phyloP scores from a whole-genome alignment of 805 yeast species.

The Kuraishia ogatae region DNA sequence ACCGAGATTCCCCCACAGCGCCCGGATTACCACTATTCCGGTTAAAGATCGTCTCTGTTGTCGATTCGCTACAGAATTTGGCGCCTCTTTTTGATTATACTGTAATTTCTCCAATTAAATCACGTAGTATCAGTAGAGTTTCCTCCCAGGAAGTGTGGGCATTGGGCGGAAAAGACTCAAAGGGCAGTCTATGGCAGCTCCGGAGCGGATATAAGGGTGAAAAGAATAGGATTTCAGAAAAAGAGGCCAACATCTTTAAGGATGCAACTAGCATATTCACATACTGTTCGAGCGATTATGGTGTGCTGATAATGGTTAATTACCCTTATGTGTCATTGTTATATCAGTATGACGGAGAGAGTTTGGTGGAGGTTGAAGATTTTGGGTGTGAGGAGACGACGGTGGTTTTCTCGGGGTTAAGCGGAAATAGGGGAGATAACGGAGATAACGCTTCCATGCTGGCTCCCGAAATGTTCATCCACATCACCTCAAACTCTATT shows the following conservation, averaged over 20 bases:
- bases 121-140: conserved; percentile 11
- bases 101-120: conserved; percentile 9
- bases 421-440: not conserved
- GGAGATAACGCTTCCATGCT: no score
- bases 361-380: not conserved
- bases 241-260: not conserved
- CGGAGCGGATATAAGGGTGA: conserved; percentile 15
- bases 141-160: conserved; percentile 22
- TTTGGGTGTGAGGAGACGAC: not conserved
- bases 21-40: not conserved
- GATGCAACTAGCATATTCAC: not conserved
- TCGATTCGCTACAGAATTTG: conserved; percentile 8
- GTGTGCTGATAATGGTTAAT: not conserved
- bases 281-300: not conserved
- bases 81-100: conserved; percentile 18
- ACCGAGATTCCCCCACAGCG: not conserved
- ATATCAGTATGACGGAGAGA: conserved; percentile 1
- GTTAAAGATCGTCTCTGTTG: not conserved
- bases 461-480: not conserved
- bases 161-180: conserved; percentile 15
- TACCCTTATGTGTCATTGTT: not conserved
- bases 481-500: not conserved
- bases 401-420: not conserved
- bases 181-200: conserved; percentile 16
- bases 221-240: conserved; percentile 4